phyloP scores from a whole-genome alignment of 164 flowering plant species.

The Magnolia kwangsiensis region DNA sequence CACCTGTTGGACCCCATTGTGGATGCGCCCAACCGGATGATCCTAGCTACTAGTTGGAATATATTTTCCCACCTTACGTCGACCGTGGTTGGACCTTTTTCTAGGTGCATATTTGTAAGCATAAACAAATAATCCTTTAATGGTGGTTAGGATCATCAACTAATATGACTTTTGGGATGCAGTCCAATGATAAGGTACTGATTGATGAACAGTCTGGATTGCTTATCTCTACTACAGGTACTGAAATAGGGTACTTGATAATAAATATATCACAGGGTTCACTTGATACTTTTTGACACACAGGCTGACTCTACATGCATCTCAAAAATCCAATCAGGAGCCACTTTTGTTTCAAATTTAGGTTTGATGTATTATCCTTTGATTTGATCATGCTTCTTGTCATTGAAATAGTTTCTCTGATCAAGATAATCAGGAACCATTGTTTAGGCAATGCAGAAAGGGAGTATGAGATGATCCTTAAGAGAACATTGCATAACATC shows the following conservation, averaged over 20 bases:
- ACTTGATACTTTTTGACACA: background rate
- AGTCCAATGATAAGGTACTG: background rate
- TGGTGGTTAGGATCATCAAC: background rate
- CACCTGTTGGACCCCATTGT: too few species aligned
- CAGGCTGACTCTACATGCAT: background rate
- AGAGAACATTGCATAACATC: slow-evolving; percentile 76
- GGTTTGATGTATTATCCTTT: background rate
- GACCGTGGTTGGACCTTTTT: too few species aligned
- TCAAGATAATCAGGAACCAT: background rate
- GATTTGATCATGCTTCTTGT: background rate
- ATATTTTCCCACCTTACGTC: too few species aligned
- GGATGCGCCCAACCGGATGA: too few species aligned
- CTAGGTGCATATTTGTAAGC: background rate
- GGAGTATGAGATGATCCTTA: slow-evolving; percentile 89
- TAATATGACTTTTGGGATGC: background rate
- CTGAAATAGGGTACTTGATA: background rate
- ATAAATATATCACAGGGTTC: background rate
- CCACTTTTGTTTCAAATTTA: background rate
- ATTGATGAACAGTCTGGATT: background rate
- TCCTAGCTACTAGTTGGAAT: too few species aligned
- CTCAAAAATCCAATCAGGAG: background rate
- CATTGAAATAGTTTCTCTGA: too few species aligned
- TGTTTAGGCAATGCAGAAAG: slow-evolving; percentile 69
- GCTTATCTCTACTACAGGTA: background rate
- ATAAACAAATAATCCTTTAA: background rate